phyloP scores from a whole-genome alignment of 371 early-diverging fungal species.

The Syncephalastrum monosporum region DNA sequence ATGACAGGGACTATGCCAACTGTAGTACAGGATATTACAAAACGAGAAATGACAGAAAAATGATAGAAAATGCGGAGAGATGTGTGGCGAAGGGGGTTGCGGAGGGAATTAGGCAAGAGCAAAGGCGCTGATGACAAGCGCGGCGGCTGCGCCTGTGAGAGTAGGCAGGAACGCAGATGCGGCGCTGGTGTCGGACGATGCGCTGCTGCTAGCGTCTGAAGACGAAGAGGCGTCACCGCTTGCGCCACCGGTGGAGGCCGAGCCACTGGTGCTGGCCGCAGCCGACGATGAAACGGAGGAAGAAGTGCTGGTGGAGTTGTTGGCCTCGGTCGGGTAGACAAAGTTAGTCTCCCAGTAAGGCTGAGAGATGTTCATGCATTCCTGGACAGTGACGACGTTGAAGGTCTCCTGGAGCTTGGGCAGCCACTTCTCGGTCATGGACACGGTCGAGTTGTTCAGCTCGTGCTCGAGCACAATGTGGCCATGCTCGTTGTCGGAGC shows the following conservation, averaged over 20 bases:
- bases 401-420: slow-evolving; percentile 41
- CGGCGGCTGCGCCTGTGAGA: too few species aligned
- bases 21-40: too few species aligned
- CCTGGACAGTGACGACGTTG: slow-evolving; percentile 45
- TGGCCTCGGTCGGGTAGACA: slow-evolving; percentile 34
- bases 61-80: too few species aligned
- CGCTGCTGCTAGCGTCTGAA: too few species aligned
- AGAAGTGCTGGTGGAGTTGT: slow-evolving; percentile 12
- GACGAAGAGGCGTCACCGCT: too few species aligned
- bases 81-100: too few species aligned
- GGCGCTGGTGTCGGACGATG: too few species aligned
- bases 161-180: too few species aligned
- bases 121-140: too few species aligned
- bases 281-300: slow-evolving; percentile 10
- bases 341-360: slow-evolving; percentile 50
- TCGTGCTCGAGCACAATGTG: slow-evolving; percentile 55
- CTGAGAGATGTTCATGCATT: slow-evolving; percentile 50
- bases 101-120: too few species aligned
- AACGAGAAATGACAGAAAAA: too few species aligned
- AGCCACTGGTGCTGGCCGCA: slow-evolving; percentile 4
- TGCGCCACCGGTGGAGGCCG: slow-evolving; percentile 3
- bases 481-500: slow-evolving; percentile 30
- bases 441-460: slow-evolving; percentile 43
- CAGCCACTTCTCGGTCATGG: slow-evolving; percentile 48
- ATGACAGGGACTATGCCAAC: too few species aligned